Base-by-base conservation (phyloP, 345 rosid genomes). In the Eucalyptus victrix region DNA sequence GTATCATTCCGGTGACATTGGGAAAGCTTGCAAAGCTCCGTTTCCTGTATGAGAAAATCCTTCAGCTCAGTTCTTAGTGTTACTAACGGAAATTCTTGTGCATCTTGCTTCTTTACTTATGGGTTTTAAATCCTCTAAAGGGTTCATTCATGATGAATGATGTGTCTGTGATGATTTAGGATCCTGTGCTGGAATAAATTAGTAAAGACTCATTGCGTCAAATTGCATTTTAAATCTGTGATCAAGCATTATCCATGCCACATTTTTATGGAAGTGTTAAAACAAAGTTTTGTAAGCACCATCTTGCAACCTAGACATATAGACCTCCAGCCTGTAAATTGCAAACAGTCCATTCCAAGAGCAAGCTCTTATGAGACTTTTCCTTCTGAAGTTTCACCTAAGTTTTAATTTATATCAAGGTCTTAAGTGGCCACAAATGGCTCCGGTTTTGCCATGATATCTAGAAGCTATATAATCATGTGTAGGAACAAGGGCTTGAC, bases 1-100 rank as follows among this genome's bases (percentile, higher is more conserved):
- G 91, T 34, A 10, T 49, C 58, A 76, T 90, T 90, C 91, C 91
- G 34, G 49, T 26, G 53, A 90, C 91, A 37, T 56, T 90, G 88
- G 90, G 90, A 72, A 88, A 87, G 26, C 91, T 90, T 90, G 18
- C 28, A 67, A 88, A 90, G 86, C 90, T 90, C 47, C 86, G 90
- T 47, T 90, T 90, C 90, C 85, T 90, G 91, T 88, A 90, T 50
- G 90, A 47, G 23, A 56, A 72, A 60, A 42, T 49, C 44, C 58
- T 67, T n/a, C 10, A 34, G 54, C 86, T 54, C 49, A 53, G 16
- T 37, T 88, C 32, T 9, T 56, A 23, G 28, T 12, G 85, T 76
- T 21, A 76, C 44, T 21, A 76, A 76, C 1, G 8, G 85, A 76
- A 76, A 11, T 76, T 40, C 47, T 76, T 9, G 14, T 23, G 47